Evolutionary conservation across 2,329 filamentous ascomycete genomes (phyloP).

Genomic region (Pseudogymnoascus pannorum): DNA sequence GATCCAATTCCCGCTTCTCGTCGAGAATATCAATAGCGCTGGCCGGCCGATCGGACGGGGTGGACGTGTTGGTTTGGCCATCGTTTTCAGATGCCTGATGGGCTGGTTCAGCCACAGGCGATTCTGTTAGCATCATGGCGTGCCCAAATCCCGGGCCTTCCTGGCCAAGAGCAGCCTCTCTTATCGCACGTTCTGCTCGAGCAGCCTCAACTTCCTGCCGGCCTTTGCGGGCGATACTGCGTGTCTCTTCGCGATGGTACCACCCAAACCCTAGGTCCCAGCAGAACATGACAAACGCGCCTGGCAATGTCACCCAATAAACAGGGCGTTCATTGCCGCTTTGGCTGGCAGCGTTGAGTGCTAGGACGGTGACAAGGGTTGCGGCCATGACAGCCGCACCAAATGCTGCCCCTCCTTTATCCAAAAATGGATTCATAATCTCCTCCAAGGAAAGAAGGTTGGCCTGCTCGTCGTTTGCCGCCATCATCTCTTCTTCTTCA

Average conservation of each 20-base stretch:
- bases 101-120: constrained; percentile 4
- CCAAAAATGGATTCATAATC: constrained; percentile 68
- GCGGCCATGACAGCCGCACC: constrained; percentile 59
- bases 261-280: constrained; percentile 62
- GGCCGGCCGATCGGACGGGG: constrained; percentile 14
- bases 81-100: constrained; percentile 13
- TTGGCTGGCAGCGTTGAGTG: constrained; percentile 54
- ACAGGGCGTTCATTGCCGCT: constrained; percentile 47
- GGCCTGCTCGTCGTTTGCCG: constrained; percentile 41
- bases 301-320: constrained; percentile 63
- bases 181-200: constrained; percentile 32
- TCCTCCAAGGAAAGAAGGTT: constrained; percentile 59
- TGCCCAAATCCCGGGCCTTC: neutral
- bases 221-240: constrained; percentile 52
- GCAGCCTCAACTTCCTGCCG: constrained; percentile 41
- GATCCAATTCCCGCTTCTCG: constrained; percentile 15
- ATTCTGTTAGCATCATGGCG: neutral
- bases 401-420: constrained; percentile 57
- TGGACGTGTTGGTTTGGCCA: constrained; percentile 15
- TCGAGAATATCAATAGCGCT: constrained; percentile 15
- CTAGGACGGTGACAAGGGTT: constrained; percentile 58
- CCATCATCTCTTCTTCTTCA: constrained; percentile 42
- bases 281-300: constrained; percentile 59
- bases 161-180: constrained; percentile 20
- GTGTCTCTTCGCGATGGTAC: constrained; percentile 54